Conservation (phyloP, 257 asterid genomes). For the Nicotiana attenuata region DNA sequence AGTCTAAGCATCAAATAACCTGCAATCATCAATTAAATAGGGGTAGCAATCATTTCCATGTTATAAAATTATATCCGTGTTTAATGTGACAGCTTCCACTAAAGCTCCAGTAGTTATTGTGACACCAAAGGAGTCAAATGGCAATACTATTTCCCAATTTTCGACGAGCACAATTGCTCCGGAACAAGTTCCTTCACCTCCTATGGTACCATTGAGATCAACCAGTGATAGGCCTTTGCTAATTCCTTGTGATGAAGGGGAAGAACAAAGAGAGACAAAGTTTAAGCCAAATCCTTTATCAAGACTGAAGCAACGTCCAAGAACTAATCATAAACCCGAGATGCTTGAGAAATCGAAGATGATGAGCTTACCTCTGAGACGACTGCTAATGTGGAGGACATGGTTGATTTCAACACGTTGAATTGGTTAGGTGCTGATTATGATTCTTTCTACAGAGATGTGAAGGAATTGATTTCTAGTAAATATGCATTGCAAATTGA, state of each 20-base stretch:
- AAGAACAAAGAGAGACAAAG: background rate
- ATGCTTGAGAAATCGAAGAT: background rate
- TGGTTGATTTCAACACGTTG: background rate
- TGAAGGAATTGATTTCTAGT: background rate
- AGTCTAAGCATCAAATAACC: too few relatives aligned
- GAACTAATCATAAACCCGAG: background rate
- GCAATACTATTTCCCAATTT: background rate
- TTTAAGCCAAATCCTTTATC: background rate
- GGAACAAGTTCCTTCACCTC: background rate
- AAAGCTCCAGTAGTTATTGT: too few relatives aligned
- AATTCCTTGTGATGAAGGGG: background rate
- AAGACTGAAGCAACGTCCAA: background rate
- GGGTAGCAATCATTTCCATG: too few relatives aligned
- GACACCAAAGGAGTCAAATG: background rate
- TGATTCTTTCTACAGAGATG: background rate
- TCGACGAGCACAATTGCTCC: background rate
- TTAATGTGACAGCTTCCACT: too few relatives aligned
- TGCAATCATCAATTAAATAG: too few relatives aligned
- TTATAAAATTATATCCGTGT: too few relatives aligned
- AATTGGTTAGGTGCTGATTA: background rate
- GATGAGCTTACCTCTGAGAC: background rate
- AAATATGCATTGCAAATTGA: background rate
- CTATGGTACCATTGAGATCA: background rate
- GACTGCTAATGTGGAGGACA: background rate
- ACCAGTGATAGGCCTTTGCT: background rate